These are phyloP conservation scores for Metarhizium humberi DNA, from an alignment of 2,329 filamentous ascomycete species.

Conservation along the genomic window DNA sequence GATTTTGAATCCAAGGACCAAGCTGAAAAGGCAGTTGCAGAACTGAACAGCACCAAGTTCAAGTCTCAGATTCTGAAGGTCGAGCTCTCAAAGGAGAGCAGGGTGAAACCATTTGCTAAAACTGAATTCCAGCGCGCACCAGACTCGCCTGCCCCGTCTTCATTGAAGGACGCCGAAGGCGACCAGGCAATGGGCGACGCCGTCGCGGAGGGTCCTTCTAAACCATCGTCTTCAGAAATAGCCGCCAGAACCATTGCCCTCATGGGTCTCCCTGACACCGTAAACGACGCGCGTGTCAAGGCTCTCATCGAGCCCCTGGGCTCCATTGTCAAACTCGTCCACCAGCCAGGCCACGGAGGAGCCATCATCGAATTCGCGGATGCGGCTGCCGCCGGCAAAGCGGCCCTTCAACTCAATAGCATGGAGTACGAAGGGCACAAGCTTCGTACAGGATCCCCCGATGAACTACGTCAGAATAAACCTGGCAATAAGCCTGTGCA, in stretches of 20 bases:
- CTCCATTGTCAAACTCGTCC: conserved; percentile 61
- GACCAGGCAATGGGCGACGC: conserved; percentile 30
- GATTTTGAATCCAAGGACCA: conserved; percentile 65
- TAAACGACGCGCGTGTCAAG: conserved; percentile 78
- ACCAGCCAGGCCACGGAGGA: conserved; percentile 74
- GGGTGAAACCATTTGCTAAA: conserved; percentile 46
- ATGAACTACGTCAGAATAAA: conserved; percentile 45
- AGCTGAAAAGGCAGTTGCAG: conserved; percentile 53
- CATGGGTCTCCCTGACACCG: conserved; percentile 81
- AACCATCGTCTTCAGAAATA: conserved; percentile 38
- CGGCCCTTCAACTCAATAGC: conserved; percentile 50
- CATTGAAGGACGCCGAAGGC: conserved; percentile 24
- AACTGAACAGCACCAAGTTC: conserved; percentile 63
- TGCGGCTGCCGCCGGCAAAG: conserved; percentile 61
- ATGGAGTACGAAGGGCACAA: conserved; percentile 43
- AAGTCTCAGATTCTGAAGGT: conserved; percentile 60
- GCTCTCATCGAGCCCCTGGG: conserved; percentile 64
- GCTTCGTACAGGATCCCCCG: conserved; percentile 43
- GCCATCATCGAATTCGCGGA: conserved; percentile 78
- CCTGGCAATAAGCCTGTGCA: conserved; percentile 22
- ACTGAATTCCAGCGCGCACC: conserved; percentile 21
- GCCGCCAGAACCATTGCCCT: conserved; percentile 67
- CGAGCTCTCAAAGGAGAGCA: conserved; percentile 45
- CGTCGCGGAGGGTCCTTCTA: conserved; percentile 7
- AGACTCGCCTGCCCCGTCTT: conserved; percentile 24